Percentiles rank a stretch among this genome's conserved stretches.
These are phyloP conservation scores for Chenopodium quinoa DNA, from an alignment of 148 eudicot species.

Conservation along the genomic window DNA sequence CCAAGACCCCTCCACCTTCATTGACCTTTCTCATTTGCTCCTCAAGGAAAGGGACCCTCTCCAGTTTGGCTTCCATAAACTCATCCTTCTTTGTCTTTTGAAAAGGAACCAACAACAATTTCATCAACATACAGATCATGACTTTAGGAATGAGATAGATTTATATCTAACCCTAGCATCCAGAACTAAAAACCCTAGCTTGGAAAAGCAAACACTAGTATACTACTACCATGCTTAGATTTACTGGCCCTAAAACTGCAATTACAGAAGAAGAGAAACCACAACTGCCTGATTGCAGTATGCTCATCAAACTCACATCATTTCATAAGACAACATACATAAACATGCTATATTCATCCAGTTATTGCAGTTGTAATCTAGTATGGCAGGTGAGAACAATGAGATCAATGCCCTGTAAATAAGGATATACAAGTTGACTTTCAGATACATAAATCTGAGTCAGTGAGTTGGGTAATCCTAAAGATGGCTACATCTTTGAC, in stretches of 20 bases:
- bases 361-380: background rate
- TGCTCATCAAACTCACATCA: background rate
- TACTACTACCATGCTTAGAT: background rate
- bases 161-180: background rate
- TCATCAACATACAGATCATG: conserved; percentile 9
- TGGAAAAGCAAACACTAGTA: background rate
- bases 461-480: background rate
- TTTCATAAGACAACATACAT: background rate
- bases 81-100: conserved; percentile 29
- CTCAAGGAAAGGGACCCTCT: conserved; percentile 45
- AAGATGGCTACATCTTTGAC: background rate
- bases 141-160: background rate
- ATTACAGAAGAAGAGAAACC: background rate
- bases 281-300: background rate
- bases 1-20: conserved; percentile 66
- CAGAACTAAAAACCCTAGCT: background rate
- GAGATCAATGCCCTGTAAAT: background rate
- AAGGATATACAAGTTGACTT: background rate
- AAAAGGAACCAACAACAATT: conserved; percentile 5
- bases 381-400: background rate
- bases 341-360: background rate
- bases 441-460: background rate
- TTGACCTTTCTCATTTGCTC: conserved; percentile 75
- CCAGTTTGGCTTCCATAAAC: conserved; percentile 30
- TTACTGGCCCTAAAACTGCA: background rate